These are phyloP conservation scores for Phytophthora tubulina DNA, from an alignment of 352 stramenopile species.

Conservation along the genomic window DNA sequence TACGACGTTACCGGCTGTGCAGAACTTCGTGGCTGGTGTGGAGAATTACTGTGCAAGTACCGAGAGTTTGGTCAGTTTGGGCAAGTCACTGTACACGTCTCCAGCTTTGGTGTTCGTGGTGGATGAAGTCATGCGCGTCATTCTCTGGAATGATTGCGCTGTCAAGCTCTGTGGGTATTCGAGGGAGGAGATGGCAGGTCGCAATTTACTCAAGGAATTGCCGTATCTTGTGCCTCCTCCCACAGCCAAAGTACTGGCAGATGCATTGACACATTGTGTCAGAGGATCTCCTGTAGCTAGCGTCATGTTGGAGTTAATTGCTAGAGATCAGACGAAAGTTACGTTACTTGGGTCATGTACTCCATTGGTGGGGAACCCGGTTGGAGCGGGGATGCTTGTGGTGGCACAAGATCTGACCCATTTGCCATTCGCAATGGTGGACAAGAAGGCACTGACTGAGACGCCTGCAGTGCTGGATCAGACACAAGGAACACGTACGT, in stretches of 20 bases:
- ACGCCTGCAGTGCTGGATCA: constrained; percentile 66
- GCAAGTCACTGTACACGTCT: constrained; percentile 87
- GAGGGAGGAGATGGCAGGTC: constrained; percentile 84
- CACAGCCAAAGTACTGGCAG: constrained; percentile 59
- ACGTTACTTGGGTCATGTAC: constrained; percentile 77
- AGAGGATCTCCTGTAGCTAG: constrained; percentile 57
- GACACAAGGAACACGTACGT: constrained; percentile 60
- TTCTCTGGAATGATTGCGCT: constrained; percentile 87
- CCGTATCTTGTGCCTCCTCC: constrained; percentile 72
- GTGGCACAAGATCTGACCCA: constrained; percentile 75
- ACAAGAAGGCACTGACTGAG: constrained; percentile 56
- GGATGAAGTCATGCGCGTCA: constrained; percentile 87
- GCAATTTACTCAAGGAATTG: constrained; percentile 76
- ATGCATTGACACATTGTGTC: constrained; percentile 73
- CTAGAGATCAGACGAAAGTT: constrained; percentile 68
- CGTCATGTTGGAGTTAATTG: constrained; percentile 69
- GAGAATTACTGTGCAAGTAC: constrained; percentile 81
- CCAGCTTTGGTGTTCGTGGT: constrained; percentile 83
- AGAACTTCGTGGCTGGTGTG: constrained; percentile 75
- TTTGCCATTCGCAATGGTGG: constrained; percentile 52
- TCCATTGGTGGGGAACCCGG: constrained; percentile 76
- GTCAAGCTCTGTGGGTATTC: constrained; percentile 79
- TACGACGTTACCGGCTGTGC: constrained; percentile 70
- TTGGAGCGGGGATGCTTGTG: constrained; percentile 85
- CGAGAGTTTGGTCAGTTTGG: constrained; percentile 82